Conservation (phyloP, 1,139 yeast species). For the Hansenula sp. region DNA sequence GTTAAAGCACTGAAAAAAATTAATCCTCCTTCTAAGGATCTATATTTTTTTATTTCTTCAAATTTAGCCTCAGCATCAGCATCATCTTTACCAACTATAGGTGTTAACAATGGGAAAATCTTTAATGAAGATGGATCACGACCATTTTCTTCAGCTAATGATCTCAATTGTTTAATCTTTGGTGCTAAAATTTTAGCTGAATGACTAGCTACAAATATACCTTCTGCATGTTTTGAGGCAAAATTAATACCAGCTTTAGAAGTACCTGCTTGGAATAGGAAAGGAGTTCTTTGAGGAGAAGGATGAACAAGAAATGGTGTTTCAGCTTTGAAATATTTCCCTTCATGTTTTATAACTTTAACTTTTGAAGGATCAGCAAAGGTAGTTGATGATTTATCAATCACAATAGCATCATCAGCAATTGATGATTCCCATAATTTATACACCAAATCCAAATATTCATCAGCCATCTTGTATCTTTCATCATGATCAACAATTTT, state of each 20-base stretch:
- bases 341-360: slow-evolving; percentile 33
- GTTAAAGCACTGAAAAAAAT: slow-evolving; percentile 31
- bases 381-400: slow-evolving; percentile 25
- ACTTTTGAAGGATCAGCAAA: slow-evolving; percentile 33
- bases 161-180: slow-evolving; percentile 22
- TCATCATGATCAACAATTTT: slow-evolving; percentile 33
- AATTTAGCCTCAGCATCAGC: slow-evolving; percentile 26
- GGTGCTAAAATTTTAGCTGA: slow-evolving; percentile 20
- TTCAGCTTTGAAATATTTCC: slow-evolving; percentile 34
- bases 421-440: slow-evolving; percentile 35
- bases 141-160: slow-evolving; percentile 20
- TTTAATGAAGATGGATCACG: slow-evolving; percentile 25
- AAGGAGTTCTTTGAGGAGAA: slow-evolving; percentile 38
- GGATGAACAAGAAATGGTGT: slow-evolving; percentile 37
- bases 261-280: slow-evolving; percentile 42
- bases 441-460: slow-evolving; percentile 34
- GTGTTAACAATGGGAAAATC: slow-evolving; percentile 23
- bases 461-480: slow-evolving; percentile 36
- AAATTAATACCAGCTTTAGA: slow-evolving; percentile 37
- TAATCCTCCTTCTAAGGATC: slow-evolving; percentile 27
- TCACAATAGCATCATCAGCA: slow-evolving; percentile 37
- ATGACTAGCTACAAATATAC: slow-evolving; percentile 31
- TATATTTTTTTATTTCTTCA: slow-evolving; percentile 19
- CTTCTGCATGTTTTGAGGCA: slow-evolving; percentile 41
- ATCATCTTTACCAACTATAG: slow-evolving; percentile 27